A percentile compares a stretch with the other conserved stretches of the same genome.
phyloP scores from a whole-genome alignment of 345 rosid species.

The Populus tremula region DNA sequence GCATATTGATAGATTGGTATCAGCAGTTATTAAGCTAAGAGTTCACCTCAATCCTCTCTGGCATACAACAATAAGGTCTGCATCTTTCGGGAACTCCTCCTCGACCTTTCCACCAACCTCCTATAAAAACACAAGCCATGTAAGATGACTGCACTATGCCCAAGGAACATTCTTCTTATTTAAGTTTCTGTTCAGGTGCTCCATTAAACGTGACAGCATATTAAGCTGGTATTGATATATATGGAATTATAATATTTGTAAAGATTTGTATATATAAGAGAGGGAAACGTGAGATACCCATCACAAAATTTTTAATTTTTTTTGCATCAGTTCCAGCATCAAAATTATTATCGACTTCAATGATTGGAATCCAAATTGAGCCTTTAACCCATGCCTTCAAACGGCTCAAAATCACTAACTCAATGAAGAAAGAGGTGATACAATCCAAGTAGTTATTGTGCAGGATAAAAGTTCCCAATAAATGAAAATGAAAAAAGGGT shows the following conservation, averaged over 20 bases:
- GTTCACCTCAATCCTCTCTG: conserved; percentile 89
- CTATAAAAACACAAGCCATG: conserved; percentile 39
- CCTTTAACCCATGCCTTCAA: conserved; percentile 86
- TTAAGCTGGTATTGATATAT: not conserved
- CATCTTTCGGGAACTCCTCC: conserved; percentile 74
- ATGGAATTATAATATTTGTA: not conserved
- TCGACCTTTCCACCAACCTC: conserved; percentile 96
- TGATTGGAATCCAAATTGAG: conserved; percentile 81
- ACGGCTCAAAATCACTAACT: conserved; percentile 9
- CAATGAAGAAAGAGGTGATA: not conserved
- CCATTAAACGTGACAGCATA: conserved; percentile 3
- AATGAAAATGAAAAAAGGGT: not conserved
- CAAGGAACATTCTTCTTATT: not conserved
- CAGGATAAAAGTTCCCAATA: not conserved
- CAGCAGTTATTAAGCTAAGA: not conserved
- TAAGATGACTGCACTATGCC: not conserved
- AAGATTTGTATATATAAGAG: conserved; percentile 3
- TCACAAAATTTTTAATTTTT: conserved; percentile 63
- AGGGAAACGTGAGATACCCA: conserved; percentile 53
- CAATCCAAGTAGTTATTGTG: not conserved
- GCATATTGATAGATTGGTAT: not conserved
- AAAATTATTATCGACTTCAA: conserved; percentile 54
- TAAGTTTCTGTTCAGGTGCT: not conserved
- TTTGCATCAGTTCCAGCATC: conserved; percentile 65
- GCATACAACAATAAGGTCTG: conserved; percentile 85